Evolutionary conservation across 768 basidiomycete genomes (phyloP).

Genomic region (Leccinellum luteum): DNA sequence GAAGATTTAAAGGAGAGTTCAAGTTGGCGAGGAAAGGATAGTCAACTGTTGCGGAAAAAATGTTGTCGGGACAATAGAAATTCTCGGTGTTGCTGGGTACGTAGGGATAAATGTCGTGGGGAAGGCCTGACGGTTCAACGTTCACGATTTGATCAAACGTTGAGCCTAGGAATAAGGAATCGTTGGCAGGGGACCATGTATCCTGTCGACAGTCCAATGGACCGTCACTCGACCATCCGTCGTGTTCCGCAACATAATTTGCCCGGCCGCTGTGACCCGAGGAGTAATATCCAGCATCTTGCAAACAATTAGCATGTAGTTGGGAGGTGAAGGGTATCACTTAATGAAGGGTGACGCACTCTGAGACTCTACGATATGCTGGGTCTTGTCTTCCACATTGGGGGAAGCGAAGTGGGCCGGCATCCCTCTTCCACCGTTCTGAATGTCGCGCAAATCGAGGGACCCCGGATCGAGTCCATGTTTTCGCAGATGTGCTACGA

Average conservation of each 20-base stretch:
- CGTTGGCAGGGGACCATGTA: background rate
- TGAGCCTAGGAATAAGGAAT: constrained; percentile 1
- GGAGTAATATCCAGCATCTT: constrained; percentile 12
- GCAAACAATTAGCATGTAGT: constrained; percentile 1
- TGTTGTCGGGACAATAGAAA: constrained; percentile 3
- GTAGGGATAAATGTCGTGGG: constrained; percentile 3
- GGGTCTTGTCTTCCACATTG: background rate
- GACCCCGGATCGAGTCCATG: constrained; percentile 37
- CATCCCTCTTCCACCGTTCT: background rate
- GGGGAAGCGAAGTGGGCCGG: constrained; percentile 13
- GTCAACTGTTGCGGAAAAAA: constrained; percentile 4
- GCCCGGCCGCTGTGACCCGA: background rate
- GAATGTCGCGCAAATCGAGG: constrained; percentile 24
- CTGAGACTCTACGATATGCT: constrained; percentile 1
- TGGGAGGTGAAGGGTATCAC: constrained; percentile 1
- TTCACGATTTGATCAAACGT: constrained; percentile 3
- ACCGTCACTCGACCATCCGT: constrained; percentile 4
- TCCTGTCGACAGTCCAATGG: constrained; percentile 5
- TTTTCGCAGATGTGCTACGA: constrained; percentile 50
- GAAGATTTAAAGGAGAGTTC: constrained; percentile 7
- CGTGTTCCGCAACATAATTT: background rate
- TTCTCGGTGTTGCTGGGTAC: constrained; percentile 1
- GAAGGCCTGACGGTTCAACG: background rate
- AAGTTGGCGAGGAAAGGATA: constrained; percentile 2
- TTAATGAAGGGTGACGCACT: constrained; percentile 4